Evolutionary conservation across 768 basidiomycete species (phyloP), one percentile per base, ranked within the genome.

Genomic region (Tricholoma bakamatsutake): DNA sequence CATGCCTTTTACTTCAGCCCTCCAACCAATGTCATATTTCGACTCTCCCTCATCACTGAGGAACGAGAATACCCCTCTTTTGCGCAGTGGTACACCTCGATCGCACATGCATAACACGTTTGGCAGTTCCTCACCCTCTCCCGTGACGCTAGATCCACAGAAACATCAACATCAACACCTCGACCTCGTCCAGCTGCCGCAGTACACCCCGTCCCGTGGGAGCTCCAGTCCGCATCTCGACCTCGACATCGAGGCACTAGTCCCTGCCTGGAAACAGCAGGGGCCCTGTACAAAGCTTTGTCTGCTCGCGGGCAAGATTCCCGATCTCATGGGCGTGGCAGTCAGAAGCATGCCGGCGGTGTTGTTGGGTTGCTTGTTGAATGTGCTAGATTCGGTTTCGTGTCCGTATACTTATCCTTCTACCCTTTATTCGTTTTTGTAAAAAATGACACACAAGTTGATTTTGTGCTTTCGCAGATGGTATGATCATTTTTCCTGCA

Each of bases 401-500:
- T 98, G 87, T 88, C 66, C 69, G 87, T 78, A 3, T 52, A 45
- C 18, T 55, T 39, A 47, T 37, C 7, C 11, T 31, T 45, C 5
- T 10, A n/a, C 35, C 7, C 4, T 50, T 17, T n/a, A 17, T 54
- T 42, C 39, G 15, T 24, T 50, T 37, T 1, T 34, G 28, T 34
- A 28, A 13, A 8, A 52, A 45, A n/a, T n/a, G n/a, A n/a, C n/a
- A 53, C 30, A 15, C 12, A 50, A 43, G 8, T 55, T 21, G 4
- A 34, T 17, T 42, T 46, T 27, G 52, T 50, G 46, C 5, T 30
- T 17, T 40, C 21, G n/a, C 56, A 89, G 87, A 98, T 71, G 96
- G 96, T 5, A 93, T 98, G 92, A 93, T 93, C 67, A 86, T 93
- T 54, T 99, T 98, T 67, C 97, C 97, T 2, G 84, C 88, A 0